Evolutionary conservation across 1,139 yeast genomes (phyloP).

Genomic region (Wickerhamiella pararugosa): DNA sequence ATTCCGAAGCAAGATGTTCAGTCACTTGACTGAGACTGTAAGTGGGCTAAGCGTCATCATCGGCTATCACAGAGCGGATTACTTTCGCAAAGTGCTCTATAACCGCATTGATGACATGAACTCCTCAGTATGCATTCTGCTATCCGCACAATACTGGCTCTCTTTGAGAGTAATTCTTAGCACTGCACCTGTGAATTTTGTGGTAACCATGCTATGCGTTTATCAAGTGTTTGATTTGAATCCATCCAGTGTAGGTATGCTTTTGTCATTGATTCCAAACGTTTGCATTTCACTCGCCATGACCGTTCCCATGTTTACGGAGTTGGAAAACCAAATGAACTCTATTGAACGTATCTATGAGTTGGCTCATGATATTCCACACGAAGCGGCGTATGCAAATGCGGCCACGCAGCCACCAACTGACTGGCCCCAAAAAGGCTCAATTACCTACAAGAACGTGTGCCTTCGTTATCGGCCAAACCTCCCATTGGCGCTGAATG

Average conservation of each 20-base stretch:
- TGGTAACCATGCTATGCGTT: slow-evolving; percentile 52
- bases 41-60: slow-evolving; percentile 82
- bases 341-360: slow-evolving; percentile 90
- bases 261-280: slow-evolving; percentile 83
- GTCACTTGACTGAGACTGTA: slow-evolving; percentile 91
- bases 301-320: slow-evolving; percentile 97
- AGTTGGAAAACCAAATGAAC: slow-evolving; percentile 90
- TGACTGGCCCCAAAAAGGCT: slow-evolving; percentile 71
- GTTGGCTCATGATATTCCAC: slow-evolving; percentile 55
- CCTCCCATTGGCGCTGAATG: slow-evolving; percentile 62
- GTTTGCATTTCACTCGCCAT: slow-evolving; percentile 85
- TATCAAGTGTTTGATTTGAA: slow-evolving; percentile 50
- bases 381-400: slow-evolving; percentile 42
- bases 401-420: slow-evolving; percentile 39
- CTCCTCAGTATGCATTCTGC: slow-evolving; percentile 86
- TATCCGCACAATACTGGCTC: slow-evolving; percentile 90
- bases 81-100: slow-evolving; percentile 63
- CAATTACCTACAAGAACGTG: slow-evolving; percentile 53
- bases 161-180: slow-evolving; percentile 80
- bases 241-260: slow-evolving; percentile 86
- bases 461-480: slow-evolving; percentile 78
- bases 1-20: slow-evolving; percentile 83
- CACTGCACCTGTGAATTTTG: slow-evolving; percentile 70
- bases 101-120: slow-evolving; percentile 67
- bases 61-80: slow-evolving; percentile 61